These are phyloP conservation scores for Phytophthora chlamydospora DNA, from an alignment of 352 stramenopile species.

Conservation along the genomic window DNA sequence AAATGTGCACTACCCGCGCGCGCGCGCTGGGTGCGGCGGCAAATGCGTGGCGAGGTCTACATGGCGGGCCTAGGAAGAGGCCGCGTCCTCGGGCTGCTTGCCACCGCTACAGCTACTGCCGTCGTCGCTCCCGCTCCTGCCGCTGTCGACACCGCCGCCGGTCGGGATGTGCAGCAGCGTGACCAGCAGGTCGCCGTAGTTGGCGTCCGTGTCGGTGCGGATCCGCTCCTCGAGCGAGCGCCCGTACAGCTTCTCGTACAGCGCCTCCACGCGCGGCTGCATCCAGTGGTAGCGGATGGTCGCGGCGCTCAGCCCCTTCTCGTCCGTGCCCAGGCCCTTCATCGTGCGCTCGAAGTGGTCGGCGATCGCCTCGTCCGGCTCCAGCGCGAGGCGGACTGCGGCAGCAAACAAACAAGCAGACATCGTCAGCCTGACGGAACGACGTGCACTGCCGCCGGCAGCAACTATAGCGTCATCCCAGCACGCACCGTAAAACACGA, in stretches of 20 bases:
- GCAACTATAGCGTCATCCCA: background rate
- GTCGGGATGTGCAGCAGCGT: slow-evolving; percentile 51
- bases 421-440: background rate
- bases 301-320: slow-evolving; percentile 58
- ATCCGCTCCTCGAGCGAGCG: slow-evolving; percentile 59
- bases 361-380: slow-evolving; percentile 53
- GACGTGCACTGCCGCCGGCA: too few relatives aligned
- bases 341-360: slow-evolving; percentile 68
- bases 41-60: background rate
- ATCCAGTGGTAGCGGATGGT: slow-evolving; percentile 64
- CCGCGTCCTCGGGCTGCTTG: slow-evolving; percentile 9
- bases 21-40: too few relatives aligned
- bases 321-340: slow-evolving; percentile 62
- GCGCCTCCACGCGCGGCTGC: slow-evolving; percentile 40
- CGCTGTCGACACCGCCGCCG: background rate
- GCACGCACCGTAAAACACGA: slow-evolving; percentile 67
- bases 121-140: background rate
- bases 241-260: slow-evolving; percentile 55
- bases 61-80: background rate
- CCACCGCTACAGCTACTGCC: background rate
- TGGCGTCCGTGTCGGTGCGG: slow-evolving; percentile 57
- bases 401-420: slow-evolving; percentile 12
- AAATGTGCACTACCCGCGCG: too few relatives aligned
- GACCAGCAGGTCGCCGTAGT: slow-evolving; percentile 60
- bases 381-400: slow-evolving; percentile 57